Conservation (phyloP, 257 asterid species). For the Solanum pimpinellifolium region DNA sequence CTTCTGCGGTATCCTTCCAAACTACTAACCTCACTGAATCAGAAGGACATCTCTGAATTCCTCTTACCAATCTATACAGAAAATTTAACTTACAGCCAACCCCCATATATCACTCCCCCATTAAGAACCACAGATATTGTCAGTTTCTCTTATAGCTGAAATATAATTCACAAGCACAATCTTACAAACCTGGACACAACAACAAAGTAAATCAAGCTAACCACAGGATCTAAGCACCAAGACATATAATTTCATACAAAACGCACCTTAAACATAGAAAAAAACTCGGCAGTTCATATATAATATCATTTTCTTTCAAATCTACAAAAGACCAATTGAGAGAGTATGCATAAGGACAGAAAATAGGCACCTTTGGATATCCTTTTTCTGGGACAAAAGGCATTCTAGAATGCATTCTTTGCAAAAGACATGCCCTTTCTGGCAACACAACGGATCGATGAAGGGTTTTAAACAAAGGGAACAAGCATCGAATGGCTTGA, state of each 20-base stretch:
- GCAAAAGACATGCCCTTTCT: constrained; percentile 80
- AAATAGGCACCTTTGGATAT: constrained; percentile 52
- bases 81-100: background rate
- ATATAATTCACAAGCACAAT: background rate
- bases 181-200: background rate
- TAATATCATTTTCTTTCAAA: background rate
- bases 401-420: constrained; percentile 91
- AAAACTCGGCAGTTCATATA: background rate
- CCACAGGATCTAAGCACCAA: background rate
- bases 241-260: background rate
- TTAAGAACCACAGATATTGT: background rate
- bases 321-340: background rate
- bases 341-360: background rate
- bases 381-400: constrained; percentile 84
- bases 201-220: background rate
- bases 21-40: background rate
- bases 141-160: background rate
- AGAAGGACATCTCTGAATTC: background rate
- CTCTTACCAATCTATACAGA: background rate
- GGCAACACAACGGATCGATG: constrained; percentile 79
- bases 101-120: background rate
- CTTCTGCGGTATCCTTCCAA: background rate
- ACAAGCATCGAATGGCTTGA: constrained; percentile 88
- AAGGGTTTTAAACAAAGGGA: constrained; percentile 87
- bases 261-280: background rate